Evolutionary conservation across 352 stramenopile genomes (phyloP).

Genomic region (Globisporangium takayamanum): DNA sequence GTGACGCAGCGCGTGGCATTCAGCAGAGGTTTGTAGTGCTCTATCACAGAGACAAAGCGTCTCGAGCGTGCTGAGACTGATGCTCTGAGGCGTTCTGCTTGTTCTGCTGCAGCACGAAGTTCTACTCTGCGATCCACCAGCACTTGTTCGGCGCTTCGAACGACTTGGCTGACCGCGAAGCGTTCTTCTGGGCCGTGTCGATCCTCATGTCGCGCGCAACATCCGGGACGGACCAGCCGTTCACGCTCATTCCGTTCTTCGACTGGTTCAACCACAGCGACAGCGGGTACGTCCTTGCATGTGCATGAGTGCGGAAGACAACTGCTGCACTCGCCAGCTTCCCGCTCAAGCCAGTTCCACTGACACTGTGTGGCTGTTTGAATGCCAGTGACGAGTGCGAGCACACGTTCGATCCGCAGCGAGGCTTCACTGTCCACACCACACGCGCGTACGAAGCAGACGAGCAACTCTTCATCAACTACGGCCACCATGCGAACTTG

Average conservation of each 20-base stretch:
- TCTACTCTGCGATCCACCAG: slow-evolving; percentile 65
- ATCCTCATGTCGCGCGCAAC: slow-evolving; percentile 78
- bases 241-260: slow-evolving; percentile 81
- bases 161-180: slow-evolving; percentile 41
- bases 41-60: too few species aligned
- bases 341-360: too few species aligned
- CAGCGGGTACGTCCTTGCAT: slow-evolving; percentile 27
- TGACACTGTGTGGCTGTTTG: neutral
- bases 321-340: neutral
- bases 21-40: slow-evolving; percentile 46
- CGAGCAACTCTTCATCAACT: slow-evolving; percentile 82
- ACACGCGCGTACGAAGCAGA: slow-evolving; percentile 42
- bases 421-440: slow-evolving; percentile 61
- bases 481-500: slow-evolving; percentile 59
- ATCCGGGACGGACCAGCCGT: slow-evolving; percentile 64
- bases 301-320: too few species aligned
- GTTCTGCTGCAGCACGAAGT: slow-evolving; percentile 25
- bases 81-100: neutral
- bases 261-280: slow-evolving; percentile 83
- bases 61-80: too few species aligned
- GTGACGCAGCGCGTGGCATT: slow-evolving; percentile 48
- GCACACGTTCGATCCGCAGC: slow-evolving; percentile 47
- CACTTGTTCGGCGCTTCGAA: slow-evolving; percentile 61
- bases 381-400: slow-evolving; percentile 49
- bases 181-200: slow-evolving; percentile 79